A percentile compares a stretch with the other conserved stretches of the same genome.
These are phyloP conservation scores for Ogataea paraovalis DNA, from an alignment of 805 yeast genomes.

Conservation along the genomic window DNA sequence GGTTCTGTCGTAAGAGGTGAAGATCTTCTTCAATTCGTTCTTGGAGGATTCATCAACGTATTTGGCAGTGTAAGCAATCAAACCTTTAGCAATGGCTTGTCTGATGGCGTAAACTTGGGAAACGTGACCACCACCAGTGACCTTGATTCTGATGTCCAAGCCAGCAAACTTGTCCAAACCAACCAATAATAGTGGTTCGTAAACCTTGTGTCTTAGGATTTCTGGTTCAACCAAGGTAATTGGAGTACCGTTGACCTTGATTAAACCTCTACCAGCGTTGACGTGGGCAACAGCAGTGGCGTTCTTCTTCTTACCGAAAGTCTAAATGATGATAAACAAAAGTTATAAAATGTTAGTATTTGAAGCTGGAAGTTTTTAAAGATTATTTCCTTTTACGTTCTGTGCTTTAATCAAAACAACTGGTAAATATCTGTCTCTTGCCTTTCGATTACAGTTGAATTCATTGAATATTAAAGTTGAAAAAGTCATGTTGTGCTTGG, in stretches of 20 bases:
- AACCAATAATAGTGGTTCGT: slow-evolving; percentile 97
- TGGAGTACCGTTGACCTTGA: slow-evolving; percentile 99
- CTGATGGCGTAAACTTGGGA: slow-evolving; percentile 99
- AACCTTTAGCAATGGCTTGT: slow-evolving; percentile 99
- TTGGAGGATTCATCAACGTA: slow-evolving; percentile 99
- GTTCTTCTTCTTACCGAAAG: slow-evolving; percentile 99
- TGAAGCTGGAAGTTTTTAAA: too few relatives aligned
- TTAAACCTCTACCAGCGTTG: slow-evolving; percentile 98
- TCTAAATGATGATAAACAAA: slow-evolving; percentile 43
- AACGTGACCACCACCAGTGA: slow-evolving; percentile 99
- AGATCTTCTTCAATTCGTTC: slow-evolving; percentile 98
- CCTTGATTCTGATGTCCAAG: slow-evolving; percentile 98
- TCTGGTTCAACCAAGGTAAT: slow-evolving; percentile 99
- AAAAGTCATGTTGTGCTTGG: too few relatives aligned
- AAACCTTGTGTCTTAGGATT: slow-evolving; percentile 98
- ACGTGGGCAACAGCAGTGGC: slow-evolving; percentile 99
- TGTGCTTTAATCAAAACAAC: too few relatives aligned
- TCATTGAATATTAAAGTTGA: too few relatives aligned
- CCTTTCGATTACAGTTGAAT: too few relatives aligned
- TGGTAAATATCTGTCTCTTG: too few relatives aligned
- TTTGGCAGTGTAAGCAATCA: slow-evolving; percentile 98
- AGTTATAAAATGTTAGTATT: slow-evolving; percentile 19
- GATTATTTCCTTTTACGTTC: too few relatives aligned
- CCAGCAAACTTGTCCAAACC: slow-evolving; percentile 98
- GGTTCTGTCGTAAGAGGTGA: slow-evolving; percentile 98